Conservation (phyloP, 208 protist genomes). For the Leishmania turanica region DNA sequence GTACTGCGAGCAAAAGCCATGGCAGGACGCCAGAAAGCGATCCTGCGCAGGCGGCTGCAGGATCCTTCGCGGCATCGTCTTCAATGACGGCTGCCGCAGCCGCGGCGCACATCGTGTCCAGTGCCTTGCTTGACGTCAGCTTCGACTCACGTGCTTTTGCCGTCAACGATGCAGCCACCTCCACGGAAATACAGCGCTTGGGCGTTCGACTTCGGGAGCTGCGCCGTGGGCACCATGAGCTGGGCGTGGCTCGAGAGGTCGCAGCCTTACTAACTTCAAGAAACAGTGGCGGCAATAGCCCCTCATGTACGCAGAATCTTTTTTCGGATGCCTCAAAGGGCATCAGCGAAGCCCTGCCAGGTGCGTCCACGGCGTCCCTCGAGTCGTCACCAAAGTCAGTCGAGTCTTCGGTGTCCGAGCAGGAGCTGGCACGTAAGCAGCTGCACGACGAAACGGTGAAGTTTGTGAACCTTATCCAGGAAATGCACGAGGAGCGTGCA, state of each 20-base stretch:
- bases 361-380: neutral
- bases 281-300: neutral
- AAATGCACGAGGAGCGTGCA: conserved; percentile 11
- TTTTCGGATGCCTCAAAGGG: neutral
- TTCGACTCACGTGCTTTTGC: conserved; percentile 30
- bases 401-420: neutral
- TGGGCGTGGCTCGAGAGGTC: neutral
- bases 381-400: neutral
- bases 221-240: neutral
- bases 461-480: conserved; percentile 25
- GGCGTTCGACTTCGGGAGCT: conserved; percentile 19
- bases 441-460: conserved; percentile 21
- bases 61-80: neutral
- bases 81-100: neutral
- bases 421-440: neutral
- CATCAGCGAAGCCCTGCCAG: neutral
- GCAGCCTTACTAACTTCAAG: neutral
- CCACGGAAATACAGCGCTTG: conserved; percentile 27
- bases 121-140: conserved; percentile 26
- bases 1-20: too few relatives aligned
- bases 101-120: conserved; percentile 1
- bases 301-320: neutral
- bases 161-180: neutral
- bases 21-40: neutral
- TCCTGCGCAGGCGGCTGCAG: neutral